A percentile compares a stretch with the other conserved stretches of the same genome.
Evolutionary conservation across 2,329 filamentous ascomycete genomes (phyloP).

Genomic region (Phialophora tarda): DNA sequence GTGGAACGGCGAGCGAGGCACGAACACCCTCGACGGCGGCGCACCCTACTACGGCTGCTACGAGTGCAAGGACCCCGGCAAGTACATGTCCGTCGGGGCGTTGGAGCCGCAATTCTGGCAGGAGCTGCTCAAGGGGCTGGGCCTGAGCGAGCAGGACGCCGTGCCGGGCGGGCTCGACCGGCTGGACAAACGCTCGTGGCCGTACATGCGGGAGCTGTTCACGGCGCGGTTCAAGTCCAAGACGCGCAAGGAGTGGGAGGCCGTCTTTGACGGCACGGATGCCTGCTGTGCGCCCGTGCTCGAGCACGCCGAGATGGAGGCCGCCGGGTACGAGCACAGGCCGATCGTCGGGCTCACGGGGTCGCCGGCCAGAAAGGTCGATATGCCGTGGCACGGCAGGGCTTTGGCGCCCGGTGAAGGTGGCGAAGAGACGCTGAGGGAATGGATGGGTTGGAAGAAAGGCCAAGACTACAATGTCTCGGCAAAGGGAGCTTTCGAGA

Average conservation of each 20-base stretch:
- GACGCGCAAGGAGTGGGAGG: constrained; percentile 80
- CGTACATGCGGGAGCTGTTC: constrained; percentile 67
- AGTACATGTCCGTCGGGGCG: constrained; percentile 86
- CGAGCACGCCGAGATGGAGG: constrained; percentile 72
- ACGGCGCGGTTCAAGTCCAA: constrained; percentile 68
- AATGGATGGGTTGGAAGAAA: constrained; percentile 79
- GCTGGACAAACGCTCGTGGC: constrained; percentile 70
- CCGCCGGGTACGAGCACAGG: constrained; percentile 56
- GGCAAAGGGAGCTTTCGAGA: constrained; percentile 65
- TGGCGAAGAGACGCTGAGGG: constrained; percentile 69
- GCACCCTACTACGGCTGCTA: constrained; percentile 91
- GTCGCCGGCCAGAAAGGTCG: constrained; percentile 71
- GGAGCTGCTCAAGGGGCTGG: constrained; percentile 69
- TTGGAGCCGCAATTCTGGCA: constrained; percentile 86
- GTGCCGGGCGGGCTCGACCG: constrained; percentile 57
- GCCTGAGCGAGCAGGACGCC: constrained; percentile 56
- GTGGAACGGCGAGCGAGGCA: constrained; percentile 70
- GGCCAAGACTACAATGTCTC: constrained; percentile 72
- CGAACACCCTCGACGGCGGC: constrained; percentile 81
- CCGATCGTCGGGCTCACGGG: constrained; percentile 60
- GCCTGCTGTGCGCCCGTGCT: constrained; percentile 91
- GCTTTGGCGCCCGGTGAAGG: constrained; percentile 70
- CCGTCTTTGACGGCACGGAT: constrained; percentile 84
- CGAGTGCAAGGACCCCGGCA: constrained; percentile 73
- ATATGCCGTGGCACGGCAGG: constrained; percentile 67